These are phyloP conservation scores for Pichia sp. DNA, from an alignment of 1,139 yeast species.

Conservation along the genomic window DNA sequence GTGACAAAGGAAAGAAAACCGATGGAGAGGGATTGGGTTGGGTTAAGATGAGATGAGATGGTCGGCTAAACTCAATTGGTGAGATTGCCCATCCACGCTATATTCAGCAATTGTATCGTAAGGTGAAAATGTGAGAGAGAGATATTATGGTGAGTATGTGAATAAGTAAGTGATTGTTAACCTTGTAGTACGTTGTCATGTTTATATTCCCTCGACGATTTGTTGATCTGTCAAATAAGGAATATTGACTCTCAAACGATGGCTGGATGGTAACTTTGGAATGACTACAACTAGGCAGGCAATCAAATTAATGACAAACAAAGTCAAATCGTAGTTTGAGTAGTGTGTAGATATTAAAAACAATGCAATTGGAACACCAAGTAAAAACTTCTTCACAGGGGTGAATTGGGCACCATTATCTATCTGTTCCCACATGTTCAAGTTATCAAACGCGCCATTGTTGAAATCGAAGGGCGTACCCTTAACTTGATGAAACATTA, in stretches of 20 bases:
- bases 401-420: constrained; percentile 97
- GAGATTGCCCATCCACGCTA: too few relatives aligned
- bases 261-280: constrained; percentile 82
- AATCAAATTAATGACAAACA: constrained; percentile 71
- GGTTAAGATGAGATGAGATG: too few relatives aligned
- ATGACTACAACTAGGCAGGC: constrained; percentile 78
- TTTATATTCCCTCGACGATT: constrained; percentile 22
- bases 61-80: too few relatives aligned
- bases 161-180: too few relatives aligned
- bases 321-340: constrained; percentile 72
- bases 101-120: too few relatives aligned
- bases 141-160: too few relatives aligned
- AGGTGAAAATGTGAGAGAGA: too few relatives aligned
- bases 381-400: constrained; percentile 87
- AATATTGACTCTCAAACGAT: constrained; percentile 65
- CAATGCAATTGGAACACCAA: constrained; percentile 83
- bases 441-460: constrained; percentile 90
- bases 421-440: constrained; percentile 99
- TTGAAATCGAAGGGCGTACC: constrained; percentile 98
- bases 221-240: constrained; percentile 36
- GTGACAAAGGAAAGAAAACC: too few relatives aligned
- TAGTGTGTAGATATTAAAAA: constrained; percentile 88
- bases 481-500: constrained; percentile 94
- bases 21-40: too few relatives aligned
- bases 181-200: too few relatives aligned